Base-by-base conservation (phyloP, 345 rosid genomes). In the Lumnitzera littorea region DNA sequence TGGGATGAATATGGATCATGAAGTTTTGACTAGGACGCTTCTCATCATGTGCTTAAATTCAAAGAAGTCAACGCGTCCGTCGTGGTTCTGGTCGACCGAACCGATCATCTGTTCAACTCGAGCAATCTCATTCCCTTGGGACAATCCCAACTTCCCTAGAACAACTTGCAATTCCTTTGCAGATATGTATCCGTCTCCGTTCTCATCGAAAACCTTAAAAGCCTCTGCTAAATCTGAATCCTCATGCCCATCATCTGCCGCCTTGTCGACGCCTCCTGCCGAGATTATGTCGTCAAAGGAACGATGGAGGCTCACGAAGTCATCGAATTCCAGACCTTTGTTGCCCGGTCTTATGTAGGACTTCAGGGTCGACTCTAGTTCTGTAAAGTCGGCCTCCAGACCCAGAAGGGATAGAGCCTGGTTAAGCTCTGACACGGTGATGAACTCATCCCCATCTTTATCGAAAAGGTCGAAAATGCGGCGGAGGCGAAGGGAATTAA, bases 1-100 rank as follows among this genome's bases (percentile, higher is more conserved):
- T 36, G 43, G 43, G 43, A 36, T 36, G 43, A 36, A 36, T 36
- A 36, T 36, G 43, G 11, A 36, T 36, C 43, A 36, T 9, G 9
- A 36, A 36, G 9, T 36, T 24, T 48, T 24, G 24, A 72, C 80
- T 5, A 81, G 64, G 51, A 80, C 84, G 1, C 81, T 73, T 4
- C 79, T 80, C 98, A 89, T 91, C 98, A 88, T 91, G 75, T 88
- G 76, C 79, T 89, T 88, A 71, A 91, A 91, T 50, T 91, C 98
- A 12, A 76, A 80, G 82, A 86, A 89, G 71, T 91, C 96, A 36
- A 91, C 96, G 20, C 82, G 85, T 1, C 96, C 98, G 59, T 91
- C 98, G 1, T 72, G 72, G 62, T 89, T 89, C 11, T 76, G 71
- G 66, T 91, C 98, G 48, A 88, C 95, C 51, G 98, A 89, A 25